Evolutionary conservation across 1,284 basidiomycete genomes (phyloP), one percentile per base, ranked within the genome.

Genomic region (Apiotrichum gamsii): DNA sequence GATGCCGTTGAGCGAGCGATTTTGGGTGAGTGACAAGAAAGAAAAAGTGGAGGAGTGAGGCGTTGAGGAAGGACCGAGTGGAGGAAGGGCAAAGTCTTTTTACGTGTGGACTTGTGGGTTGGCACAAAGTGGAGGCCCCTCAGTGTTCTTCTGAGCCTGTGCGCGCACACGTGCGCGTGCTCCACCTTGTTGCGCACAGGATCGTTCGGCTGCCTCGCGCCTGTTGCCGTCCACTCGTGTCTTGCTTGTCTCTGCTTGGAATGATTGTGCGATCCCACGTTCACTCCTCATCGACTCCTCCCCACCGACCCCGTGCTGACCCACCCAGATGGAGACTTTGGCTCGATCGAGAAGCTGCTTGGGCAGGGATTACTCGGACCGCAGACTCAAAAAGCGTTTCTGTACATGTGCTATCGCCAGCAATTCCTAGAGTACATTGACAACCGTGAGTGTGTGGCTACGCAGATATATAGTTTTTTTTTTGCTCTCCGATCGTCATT

Each of bases 311-410:
- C 47, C 33, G 8, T 37, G 39, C 46, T n/a, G n/a, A n/a, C n/a
- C n/a, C n/a, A n/a, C n/a, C n/a, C 11, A 74, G 75, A 76, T 46
- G 75, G 75, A 16, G 75, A 76, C 49, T 77, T 71, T 60, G 55
- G 65, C 4, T 65, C 72, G 29, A 62, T 75, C 1, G 75, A 76
- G 41, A 65, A 65, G 31, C 51, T 77, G 39, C 43, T 72, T 2
- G 51, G 58, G 3, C 69, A 70, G 10, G 73, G 73, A 1, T 57
- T 76, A 5, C 56, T 76, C 13, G 65, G 70, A 42, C 53, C 56
- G 18, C 67, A 68, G 42, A 72, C 70, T n/a, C 70, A 74, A 45
- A 75, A 74, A 43, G 73, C 76, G 2, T 74, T 76, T 44, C 56
- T 74, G 29, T 77, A 69, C 57, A 57, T 71, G 47, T 59, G 65